Evolutionary conservation across 148 eudicot species (phyloP).

Genomic region (Rhododendron ovatum): DNA sequence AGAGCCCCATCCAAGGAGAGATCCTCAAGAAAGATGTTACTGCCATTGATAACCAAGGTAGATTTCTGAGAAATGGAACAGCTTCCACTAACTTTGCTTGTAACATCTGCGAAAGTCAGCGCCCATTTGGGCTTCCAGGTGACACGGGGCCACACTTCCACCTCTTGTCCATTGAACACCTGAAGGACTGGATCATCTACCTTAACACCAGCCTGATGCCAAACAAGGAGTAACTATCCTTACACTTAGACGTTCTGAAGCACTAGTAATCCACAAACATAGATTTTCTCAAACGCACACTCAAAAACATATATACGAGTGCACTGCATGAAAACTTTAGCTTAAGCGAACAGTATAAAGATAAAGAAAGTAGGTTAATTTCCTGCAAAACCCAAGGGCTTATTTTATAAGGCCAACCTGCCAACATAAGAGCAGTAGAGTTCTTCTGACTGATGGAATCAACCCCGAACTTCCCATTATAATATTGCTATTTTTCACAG

Average conservation of each 20-base stretch:
- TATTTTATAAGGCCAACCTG: background rate
- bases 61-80: conserved; percentile 66
- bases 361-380: background rate
- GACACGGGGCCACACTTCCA: conserved; percentile 87
- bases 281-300: background rate
- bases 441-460: background rate
- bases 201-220: conserved; percentile 71
- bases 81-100: conserved; percentile 55
- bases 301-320: background rate
- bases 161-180: conserved; percentile 85
- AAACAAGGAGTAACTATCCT: background rate
- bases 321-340: background rate
- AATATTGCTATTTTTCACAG: background rate
- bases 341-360: background rate
- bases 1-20: conserved; percentile 87
- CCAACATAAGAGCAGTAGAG: background rate
- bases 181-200: conserved; percentile 55
- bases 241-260: background rate
- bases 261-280: background rate
- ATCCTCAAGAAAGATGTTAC: conserved; percentile 49
- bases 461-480: background rate
- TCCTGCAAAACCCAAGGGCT: background rate
- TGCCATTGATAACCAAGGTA: conserved; percentile 72
- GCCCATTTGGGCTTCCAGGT: conserved; percentile 98
- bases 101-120: conserved; percentile 63